These are phyloP conservation scores for Phytophthora litchii DNA, from an alignment of 352 stramenopile genomes.

Conservation along the genomic window DNA sequence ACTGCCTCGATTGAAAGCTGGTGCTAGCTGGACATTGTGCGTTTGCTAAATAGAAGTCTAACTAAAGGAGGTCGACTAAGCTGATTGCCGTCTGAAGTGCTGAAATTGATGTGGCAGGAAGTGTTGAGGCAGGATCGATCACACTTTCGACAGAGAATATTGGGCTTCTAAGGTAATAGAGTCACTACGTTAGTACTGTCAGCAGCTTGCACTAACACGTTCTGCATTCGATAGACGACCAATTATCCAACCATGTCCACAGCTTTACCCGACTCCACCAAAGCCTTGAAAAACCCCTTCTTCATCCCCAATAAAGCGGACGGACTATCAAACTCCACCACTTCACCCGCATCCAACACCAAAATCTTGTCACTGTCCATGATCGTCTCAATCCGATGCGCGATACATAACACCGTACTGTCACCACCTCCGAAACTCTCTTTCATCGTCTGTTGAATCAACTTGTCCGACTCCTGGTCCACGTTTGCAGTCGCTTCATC, in stretches of 20 bases:
- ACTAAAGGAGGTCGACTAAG: too few species aligned
- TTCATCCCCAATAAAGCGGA: conserved; percentile 68
- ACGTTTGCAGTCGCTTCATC: conserved; percentile 96
- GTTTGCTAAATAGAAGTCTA: too few species aligned
- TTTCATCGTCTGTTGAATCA: conserved; percentile 81
- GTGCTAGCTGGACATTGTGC: too few species aligned
- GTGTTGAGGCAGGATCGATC: too few species aligned
- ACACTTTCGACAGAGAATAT: too few species aligned
- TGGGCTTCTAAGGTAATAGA: too few species aligned
- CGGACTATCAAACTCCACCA: conserved; percentile 30
- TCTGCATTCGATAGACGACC: too few species aligned
- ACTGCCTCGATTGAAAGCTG: too few species aligned
- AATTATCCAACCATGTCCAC: conserved; percentile 6
- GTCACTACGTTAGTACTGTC: too few species aligned
- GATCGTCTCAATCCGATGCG: conserved; percentile 94
- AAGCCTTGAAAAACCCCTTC: conserved; percentile 76
- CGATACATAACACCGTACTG: conserved; percentile 94
- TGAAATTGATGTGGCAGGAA: too few species aligned
- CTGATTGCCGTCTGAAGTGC: too few species aligned
- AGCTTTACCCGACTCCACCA: conserved; percentile 27
- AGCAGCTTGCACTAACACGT: too few species aligned
- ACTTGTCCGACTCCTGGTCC: conserved; percentile 75
- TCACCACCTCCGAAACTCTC: conserved; percentile 80
- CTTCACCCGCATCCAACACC: conserved; percentile 83
- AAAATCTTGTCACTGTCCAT: conserved; percentile 93